phyloP scores from a whole-genome alignment of 179 eudicot species.

The Patellifolia procumbens region DNA sequence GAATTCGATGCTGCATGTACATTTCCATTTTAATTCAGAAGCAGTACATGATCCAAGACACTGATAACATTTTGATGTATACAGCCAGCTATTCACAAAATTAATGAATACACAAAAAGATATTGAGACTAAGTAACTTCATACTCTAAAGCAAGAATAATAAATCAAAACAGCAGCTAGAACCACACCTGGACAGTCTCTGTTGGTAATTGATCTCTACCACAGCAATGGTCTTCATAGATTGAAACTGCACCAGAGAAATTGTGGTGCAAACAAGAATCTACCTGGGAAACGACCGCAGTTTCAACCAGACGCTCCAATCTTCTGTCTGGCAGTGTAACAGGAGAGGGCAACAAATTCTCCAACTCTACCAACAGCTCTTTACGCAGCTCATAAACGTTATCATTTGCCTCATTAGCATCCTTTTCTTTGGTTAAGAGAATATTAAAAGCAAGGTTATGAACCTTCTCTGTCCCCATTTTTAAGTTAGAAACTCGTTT shows the following conservation, averaged over 20 bases:
- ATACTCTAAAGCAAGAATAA: not conserved
- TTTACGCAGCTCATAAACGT: slow-evolving; percentile 43
- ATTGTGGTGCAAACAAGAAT: slow-evolving; percentile 83
- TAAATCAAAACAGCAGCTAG: slow-evolving; percentile 13
- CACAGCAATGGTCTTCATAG: slow-evolving; percentile 73
- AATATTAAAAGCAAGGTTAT: slow-evolving; percentile 63
- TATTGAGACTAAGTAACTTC: not conserved
- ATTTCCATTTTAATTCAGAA: not conserved
- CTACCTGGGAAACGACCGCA: slow-evolving; percentile 58
- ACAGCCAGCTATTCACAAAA: not conserved
- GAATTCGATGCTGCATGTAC: not conserved
- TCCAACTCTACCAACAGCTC: slow-evolving; percentile 57
- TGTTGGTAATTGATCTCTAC: slow-evolving; percentile 68
- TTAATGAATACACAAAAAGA: not conserved
- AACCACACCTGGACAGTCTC: slow-evolving; percentile 79
- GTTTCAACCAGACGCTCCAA: slow-evolving; percentile 80
- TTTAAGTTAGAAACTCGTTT: slow-evolving; percentile 60
- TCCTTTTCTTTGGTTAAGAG: slow-evolving; percentile 45
- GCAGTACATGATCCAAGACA: slow-evolving; percentile 6
- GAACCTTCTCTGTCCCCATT: slow-evolving; percentile 60
- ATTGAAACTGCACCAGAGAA: slow-evolving; percentile 49
- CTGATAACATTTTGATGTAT: not conserved
- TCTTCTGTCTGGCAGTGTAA: slow-evolving; percentile 75
- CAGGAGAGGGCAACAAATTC: slow-evolving; percentile 70
- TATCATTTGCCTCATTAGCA: slow-evolving; percentile 32